Conservation (phyloP, 75 land plant genomes). For the Gnetum montanum region DNA sequence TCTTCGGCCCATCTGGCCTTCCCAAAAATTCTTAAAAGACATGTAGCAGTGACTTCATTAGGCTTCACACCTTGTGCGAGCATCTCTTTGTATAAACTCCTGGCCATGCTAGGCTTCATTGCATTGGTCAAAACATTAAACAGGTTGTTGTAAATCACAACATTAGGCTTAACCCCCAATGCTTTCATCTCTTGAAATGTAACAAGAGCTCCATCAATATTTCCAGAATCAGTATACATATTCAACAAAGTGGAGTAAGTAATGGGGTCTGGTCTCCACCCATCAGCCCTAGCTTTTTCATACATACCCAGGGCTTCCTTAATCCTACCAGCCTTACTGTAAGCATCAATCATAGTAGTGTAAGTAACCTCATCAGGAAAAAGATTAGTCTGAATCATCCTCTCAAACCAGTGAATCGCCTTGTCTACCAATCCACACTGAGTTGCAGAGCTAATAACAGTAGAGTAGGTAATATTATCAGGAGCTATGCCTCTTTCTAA, state of each 20-base stretch:
- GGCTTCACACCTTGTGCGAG: constrained; percentile 48
- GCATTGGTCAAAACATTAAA: constrained; percentile 58
- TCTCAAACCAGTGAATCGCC: constrained; percentile 84
- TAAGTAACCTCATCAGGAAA: constrained; percentile 91
- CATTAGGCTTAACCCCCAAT: constrained; percentile 59
- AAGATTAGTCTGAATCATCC: constrained; percentile 69
- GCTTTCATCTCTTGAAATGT: constrained; percentile 67
- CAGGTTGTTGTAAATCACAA: constrained; percentile 63
- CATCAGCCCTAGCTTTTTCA: constrained; percentile 54
- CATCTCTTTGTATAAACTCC: constrained; percentile 67
- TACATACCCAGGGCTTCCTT: constrained; percentile 74
- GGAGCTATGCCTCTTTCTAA: constrained; percentile 26
- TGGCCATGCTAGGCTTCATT: constrained; percentile 57
- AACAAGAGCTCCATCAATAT: constrained; percentile 45
- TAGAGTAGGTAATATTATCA: constrained; percentile 87
- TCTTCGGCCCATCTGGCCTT: constrained; percentile 65
- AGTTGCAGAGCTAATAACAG: constrained; percentile 78
- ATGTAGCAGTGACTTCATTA: constrained; percentile 60
- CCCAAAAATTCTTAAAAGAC: constrained; percentile 64
- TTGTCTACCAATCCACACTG: constrained; percentile 48
- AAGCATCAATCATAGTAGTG: constrained; percentile 71
- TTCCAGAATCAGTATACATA: constrained; percentile 66
- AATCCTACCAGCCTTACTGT: constrained; percentile 44
- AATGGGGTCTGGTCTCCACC: constrained; percentile 66
- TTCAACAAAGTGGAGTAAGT: constrained; percentile 60